Evolutionary conservation across 2,329 filamentous ascomycete species (phyloP).

Genomic region (Penicillium thymicola): DNA sequence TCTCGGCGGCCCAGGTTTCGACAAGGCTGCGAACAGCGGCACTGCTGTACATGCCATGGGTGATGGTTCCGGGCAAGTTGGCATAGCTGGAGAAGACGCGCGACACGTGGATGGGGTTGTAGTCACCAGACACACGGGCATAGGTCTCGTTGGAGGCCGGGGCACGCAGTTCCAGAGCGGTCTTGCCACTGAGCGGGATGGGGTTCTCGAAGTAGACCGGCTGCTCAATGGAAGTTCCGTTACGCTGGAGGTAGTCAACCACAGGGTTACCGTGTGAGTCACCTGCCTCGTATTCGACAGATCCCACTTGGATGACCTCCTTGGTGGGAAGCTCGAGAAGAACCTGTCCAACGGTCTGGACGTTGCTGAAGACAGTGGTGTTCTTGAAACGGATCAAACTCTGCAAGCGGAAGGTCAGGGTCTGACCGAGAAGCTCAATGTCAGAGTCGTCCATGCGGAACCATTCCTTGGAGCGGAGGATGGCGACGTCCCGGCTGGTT

Average conservation of each 20-base stretch:
- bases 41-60: conserved; percentile 99
- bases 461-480: conserved; percentile 96
- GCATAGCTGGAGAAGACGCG: conserved; percentile 95
- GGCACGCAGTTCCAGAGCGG: conserved; percentile 80
- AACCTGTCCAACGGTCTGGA: conserved; percentile 89
- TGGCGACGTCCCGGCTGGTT: conserved; percentile 86
- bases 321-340: conserved; percentile 93
- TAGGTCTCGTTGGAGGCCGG: conserved; percentile 97
- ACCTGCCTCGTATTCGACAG: conserved; percentile 90
- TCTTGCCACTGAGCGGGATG: conserved; percentile 91
- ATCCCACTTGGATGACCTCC: conserved; percentile 96
- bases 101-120: conserved; percentile 98
- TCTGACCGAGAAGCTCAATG: conserved; percentile 86
- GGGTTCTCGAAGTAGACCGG: conserved; percentile 96
- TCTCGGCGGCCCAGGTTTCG: conserved; percentile 98
- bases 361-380: conserved; percentile 82
- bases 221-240: conserved; percentile 90
- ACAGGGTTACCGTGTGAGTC: conserved; percentile 94
- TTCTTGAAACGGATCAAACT: conserved; percentile 93
- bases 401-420: conserved; percentile 91
- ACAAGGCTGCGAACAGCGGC: conserved; percentile 93
- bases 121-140: conserved; percentile 94
- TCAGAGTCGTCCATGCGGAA: conserved; percentile 83
- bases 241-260: conserved; percentile 88
- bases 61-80: conserved; percentile 93